A percentile compares a stretch with the other conserved stretches of the same genome.
phyloP scores from a whole-genome alignment of 83 land plant species.

The Picea engelmannii region DNA sequence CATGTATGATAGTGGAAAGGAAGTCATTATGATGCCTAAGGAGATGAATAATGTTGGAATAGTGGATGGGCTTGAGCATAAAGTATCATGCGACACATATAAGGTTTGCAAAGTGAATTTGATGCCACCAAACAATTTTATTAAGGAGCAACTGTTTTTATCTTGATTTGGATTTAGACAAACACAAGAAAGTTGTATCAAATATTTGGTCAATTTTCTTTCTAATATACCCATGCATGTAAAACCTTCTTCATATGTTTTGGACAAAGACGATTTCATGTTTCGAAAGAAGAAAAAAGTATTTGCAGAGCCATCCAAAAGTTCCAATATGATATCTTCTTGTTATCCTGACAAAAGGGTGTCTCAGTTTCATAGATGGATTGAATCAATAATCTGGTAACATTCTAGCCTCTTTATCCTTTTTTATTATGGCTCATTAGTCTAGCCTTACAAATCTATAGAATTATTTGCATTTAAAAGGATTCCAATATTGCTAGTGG shows the following conservation, averaged over 20 bases:
- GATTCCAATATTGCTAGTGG: too few species aligned
- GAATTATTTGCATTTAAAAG: too few species aligned
- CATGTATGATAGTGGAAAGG: slow-evolving; percentile 33
- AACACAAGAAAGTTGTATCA: background rate
- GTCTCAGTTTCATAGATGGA: too few species aligned
- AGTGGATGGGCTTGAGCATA: slow-evolving; percentile 79
- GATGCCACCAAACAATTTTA: background rate
- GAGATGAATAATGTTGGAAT: slow-evolving; percentile 52
- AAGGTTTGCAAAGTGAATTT: slow-evolving; percentile 45
- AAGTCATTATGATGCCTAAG: slow-evolving; percentile 24
- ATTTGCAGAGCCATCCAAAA: too few species aligned
- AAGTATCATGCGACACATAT: slow-evolving; percentile 74
- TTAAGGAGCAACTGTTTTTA: background rate
- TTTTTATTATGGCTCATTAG: too few species aligned
- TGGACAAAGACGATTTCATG: slow-evolving; percentile 80
- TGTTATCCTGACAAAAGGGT: too few species aligned
- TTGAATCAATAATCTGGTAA: too few species aligned
- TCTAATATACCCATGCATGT: background rate
- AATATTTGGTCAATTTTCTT: background rate
- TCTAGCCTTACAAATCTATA: too few species aligned
- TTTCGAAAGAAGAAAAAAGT: slow-evolving; percentile 21
- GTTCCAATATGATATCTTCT: too few species aligned
- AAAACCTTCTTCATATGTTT: slow-evolving; percentile 71
- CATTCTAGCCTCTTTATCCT: too few species aligned
- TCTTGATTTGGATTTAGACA: background rate